Evolutionary conservation across 768 basidiomycete genomes (phyloP), one percentile per base, ranked within the genome.

Genomic region (Suillus weaverae): DNA sequence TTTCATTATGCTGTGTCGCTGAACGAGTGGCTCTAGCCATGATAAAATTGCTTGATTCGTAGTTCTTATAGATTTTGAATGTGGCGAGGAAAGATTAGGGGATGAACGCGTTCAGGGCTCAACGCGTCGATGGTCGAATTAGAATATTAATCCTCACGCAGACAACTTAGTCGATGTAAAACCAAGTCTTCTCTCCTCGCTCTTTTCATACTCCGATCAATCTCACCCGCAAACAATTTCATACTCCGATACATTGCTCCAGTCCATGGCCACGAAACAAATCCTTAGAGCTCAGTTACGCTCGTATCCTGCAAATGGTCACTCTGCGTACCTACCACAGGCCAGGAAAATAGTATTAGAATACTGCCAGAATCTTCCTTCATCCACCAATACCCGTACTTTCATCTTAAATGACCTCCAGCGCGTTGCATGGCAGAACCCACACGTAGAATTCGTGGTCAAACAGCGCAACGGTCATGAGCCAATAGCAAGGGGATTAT

Each of bases 341-440:
- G 81, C 91, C n/a, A 82, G 92, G 63, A 95, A 94, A 73, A 81
- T 97, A 66, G 92, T 97, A 68, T 86, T 97, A 74, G 92, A 95
- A 77, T 96, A 85, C 76, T 94, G 94, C 78, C 88, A 95, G 71
- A 85, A 85, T 62, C 91, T 89, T 85, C 86, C 90, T 1, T 89
- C 92, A 4, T 94, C 92, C 1, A 77, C 83, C 53, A 87, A 87
- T 71, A 82, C 91, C 8, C 88, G 94, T 70, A 83, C 81, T 33
- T 95, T 85, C 74, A 77, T 97, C 71, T 75, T 80, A 71, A 86
- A 84, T 62, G 81, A 87, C 66, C 80, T 92, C 62, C 83, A 88
- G 70, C 68, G 77, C 18, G 78, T 95, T 66, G 94, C 94, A 7
- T 81, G 81, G 62, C 74, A 83, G 63, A 88, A 95, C 75, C 92